Conservation (phyloP, 495 filamentous ascomycete species). For the Staphylotrichum longicolle region DNA sequence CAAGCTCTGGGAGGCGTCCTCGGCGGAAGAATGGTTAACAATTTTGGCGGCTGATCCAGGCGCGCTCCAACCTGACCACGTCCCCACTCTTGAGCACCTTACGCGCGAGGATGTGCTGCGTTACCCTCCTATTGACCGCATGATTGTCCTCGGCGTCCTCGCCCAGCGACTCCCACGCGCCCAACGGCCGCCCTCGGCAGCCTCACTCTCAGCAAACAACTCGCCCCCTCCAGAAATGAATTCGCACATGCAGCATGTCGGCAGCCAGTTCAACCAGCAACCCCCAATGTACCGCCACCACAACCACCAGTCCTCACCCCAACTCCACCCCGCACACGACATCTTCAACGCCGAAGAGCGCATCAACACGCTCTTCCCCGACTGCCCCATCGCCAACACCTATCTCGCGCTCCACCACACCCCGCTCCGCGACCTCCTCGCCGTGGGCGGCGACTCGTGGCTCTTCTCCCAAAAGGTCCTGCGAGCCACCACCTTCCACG, state of each 20-base stretch:
- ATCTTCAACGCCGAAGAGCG: slow-evolving; percentile 34
- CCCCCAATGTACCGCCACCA: background rate
- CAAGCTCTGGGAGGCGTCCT: slow-evolving; percentile 42
- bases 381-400: slow-evolving; percentile 42
- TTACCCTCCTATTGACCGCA: slow-evolving; percentile 34
- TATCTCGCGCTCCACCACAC: slow-evolving; percentile 50
- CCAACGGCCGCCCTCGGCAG: slow-evolving; percentile 10
- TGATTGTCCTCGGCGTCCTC: slow-evolving; percentile 39
- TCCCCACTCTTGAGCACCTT: slow-evolving; percentile 32
- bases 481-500: slow-evolving; percentile 34
- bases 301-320: slow-evolving; percentile 8
- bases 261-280: slow-evolving; percentile 23
- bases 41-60: slow-evolving; percentile 28
- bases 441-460: slow-evolving; percentile 50
- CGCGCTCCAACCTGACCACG: slow-evolving; percentile 26
- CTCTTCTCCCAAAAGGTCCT: slow-evolving; percentile 47
- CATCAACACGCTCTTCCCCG: slow-evolving; percentile 40
- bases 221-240: slow-evolving; percentile 34
- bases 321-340: background rate
- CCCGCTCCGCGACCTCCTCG: slow-evolving; percentile 48
- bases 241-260: slow-evolving; percentile 22
- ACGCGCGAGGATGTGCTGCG: slow-evolving; percentile 32
- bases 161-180: slow-evolving; percentile 40
- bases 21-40: slow-evolving; percentile 37
- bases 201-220: slow-evolving; percentile 26